Evolutionary conservation across 2,329 filamentous ascomycete genomes (phyloP), one percentile per base, ranked within the genome.

Genomic region (Rhinocladiella similis): DNA sequence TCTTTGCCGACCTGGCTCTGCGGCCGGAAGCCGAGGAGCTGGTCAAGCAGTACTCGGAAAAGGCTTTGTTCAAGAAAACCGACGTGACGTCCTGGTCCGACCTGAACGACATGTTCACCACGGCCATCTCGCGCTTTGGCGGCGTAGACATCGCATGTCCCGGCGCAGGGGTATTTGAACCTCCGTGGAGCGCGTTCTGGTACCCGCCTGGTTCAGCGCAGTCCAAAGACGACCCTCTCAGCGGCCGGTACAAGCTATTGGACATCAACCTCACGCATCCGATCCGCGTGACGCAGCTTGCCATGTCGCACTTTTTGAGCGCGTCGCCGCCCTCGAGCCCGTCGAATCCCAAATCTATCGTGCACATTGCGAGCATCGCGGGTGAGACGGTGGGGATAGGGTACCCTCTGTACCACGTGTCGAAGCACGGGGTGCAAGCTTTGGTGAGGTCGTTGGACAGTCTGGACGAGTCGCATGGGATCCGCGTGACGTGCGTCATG

Each of bases 401-500:
- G 1, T 69, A 70, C 0, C 77, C 79, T 0, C 69, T 81, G 33
- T 81, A 82, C 59, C 70, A 70, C 22, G 77, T 77, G 7, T 74
- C 75, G 2, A 82, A 81, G 57, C 76, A 80, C 57, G 78, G 70
- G 6, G 72, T 81, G 51, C 76, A 67, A 47, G 77, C 77, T 6
- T 70, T 82, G 39, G 61, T 84, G 3, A 77, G 82, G 53, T 75
- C 73, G 3, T 65, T 86, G 13, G 77, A 70, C 0, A 67, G 71
- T 1, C 73, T 85, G 5, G 82, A 84, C 19, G 52, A 69, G 1
- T 47, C 54, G 1, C 63, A 80, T 20, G 80, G 80, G 0, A 82
- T 86, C 50, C 71, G 82, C 0, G 81, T 86, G 14, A 84, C 82
- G 18, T 82, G 77, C 5, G 82, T 86, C 2, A 82, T 82, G 14